phyloP scores from a whole-genome alignment of 108 stramenopile species.

The Stephanodiscus minutulus region DNA sequence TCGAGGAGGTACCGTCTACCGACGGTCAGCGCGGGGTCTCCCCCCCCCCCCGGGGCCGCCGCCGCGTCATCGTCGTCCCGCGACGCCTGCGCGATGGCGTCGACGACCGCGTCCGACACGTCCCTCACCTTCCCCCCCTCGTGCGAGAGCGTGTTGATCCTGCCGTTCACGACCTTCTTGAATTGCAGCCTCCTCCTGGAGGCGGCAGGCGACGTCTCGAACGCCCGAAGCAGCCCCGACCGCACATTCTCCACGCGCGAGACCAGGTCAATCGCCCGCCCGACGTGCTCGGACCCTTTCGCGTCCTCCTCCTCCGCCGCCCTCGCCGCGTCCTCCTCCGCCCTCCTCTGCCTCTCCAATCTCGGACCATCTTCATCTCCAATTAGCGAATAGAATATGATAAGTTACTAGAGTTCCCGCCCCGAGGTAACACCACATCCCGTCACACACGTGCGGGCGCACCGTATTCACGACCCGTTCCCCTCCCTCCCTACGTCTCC shows the following conservation, averaged over 20 bases:
- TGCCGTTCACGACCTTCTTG: slow-evolving; percentile 83
- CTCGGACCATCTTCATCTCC: too few relatives aligned
- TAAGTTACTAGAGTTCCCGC: too few relatives aligned
- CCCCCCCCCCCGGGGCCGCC: slow-evolving; percentile 27
- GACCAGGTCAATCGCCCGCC: slow-evolving; percentile 57
- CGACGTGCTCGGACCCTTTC: slow-evolving; percentile 15
- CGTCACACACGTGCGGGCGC: too few relatives aligned
- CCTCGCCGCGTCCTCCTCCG: slow-evolving; percentile 1
- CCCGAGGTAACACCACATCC: too few relatives aligned
- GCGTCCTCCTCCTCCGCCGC: slow-evolving; percentile 24
- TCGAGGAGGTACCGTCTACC: slow-evolving; percentile 83
- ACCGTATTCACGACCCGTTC: too few relatives aligned
- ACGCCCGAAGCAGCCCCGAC: slow-evolving; percentile 55
- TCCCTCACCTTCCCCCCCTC: slow-evolving; percentile 63
- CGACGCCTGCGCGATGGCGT: slow-evolving; percentile 51
- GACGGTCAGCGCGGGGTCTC: slow-evolving; percentile 33
- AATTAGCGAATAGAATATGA: too few relatives aligned
- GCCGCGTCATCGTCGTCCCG: slow-evolving; percentile 59
- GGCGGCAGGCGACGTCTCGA: slow-evolving; percentile 61
- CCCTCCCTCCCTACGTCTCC: too few relatives aligned
- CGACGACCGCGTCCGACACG: slow-evolving; percentile 61
- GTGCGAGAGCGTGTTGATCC: slow-evolving; percentile 81
- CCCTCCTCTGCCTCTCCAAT: too few relatives aligned
- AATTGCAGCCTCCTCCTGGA: slow-evolving; percentile 67
- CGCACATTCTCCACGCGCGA: slow-evolving; percentile 55